phyloP scores from a whole-genome alignment of 2,329 filamentous ascomycete genomes.

The Hymenoscyphus infarciens region DNA sequence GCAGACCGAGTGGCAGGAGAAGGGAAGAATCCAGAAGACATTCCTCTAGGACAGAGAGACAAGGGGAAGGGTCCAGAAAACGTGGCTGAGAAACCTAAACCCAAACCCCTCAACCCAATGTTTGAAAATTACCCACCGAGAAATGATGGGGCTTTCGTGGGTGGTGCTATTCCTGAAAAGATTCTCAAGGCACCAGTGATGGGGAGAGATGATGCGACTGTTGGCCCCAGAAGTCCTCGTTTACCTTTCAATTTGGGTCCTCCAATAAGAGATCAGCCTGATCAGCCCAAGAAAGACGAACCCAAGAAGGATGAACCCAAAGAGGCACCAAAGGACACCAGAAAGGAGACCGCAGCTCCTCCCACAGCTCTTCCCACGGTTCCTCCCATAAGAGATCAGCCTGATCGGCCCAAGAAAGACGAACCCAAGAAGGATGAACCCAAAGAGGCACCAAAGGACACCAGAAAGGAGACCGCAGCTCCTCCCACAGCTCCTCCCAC shows the following conservation, averaged over 20 bases:
- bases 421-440: background rate
- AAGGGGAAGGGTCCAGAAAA: background rate
- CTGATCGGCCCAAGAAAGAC: no score
- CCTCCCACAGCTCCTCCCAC: no score
- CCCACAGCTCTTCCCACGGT: no score
- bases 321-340: no score
- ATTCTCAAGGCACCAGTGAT: background rate
- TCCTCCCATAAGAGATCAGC: background rate
- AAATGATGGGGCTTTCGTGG: background rate
- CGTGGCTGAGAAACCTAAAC: background rate
- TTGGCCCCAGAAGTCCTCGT: background rate
- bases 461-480: no score
- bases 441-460: background rate
- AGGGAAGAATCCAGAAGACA: background rate
- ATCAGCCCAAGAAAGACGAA: background rate
- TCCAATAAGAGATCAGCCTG: background rate
- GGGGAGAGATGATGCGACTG: background rate
- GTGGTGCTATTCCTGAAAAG: background rate
- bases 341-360: no score
- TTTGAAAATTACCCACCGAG: background rate
- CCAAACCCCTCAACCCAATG: background rate
- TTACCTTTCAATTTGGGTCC: no score
- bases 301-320: background rate
- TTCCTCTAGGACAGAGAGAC: background rate
- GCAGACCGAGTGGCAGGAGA: background rate